phyloP scores from a whole-genome alignment of 176 grass and related monocot species.

The Oryza nivara region DNA sequence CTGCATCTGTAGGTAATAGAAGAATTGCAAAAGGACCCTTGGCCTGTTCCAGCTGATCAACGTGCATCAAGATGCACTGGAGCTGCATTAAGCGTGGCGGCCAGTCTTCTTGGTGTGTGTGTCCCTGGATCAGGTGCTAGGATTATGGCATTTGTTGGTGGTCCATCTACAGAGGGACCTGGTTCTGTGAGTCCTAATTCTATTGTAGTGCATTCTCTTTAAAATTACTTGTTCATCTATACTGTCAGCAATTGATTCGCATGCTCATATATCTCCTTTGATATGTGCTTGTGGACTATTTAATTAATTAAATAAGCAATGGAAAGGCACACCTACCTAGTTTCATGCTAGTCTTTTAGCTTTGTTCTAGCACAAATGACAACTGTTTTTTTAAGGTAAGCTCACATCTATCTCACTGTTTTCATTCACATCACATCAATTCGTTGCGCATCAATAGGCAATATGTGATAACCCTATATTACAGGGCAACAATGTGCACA shows the following conservation, averaged over 20 bases:
- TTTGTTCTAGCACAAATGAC: not conserved
- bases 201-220: too few species aligned
- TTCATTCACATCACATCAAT: not conserved
- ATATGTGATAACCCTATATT: not conserved
- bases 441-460: not conserved
- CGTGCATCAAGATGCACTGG: conserved; percentile 73
- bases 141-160: conserved; percentile 98
- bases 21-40: conserved; percentile 88
- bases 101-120: conserved; percentile 74
- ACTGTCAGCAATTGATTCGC: too few species aligned
- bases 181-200: conserved; percentile 73
- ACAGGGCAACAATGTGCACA: not conserved
- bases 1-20: conserved; percentile 71
- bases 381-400: conserved; percentile 8
- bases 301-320: not conserved
- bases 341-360: conserved; percentile 3
- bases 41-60: conserved; percentile 78
- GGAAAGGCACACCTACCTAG: not conserved
- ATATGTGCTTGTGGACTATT: not conserved
- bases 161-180: conserved; percentile 81
- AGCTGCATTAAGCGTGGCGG: conserved; percentile 52
- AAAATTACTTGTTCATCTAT: too few species aligned
- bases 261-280: not conserved
- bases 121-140: conserved; percentile 96
- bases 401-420: conserved; percentile 18